Evolutionary conservation across 352 stramenopile species (phyloP).

Genomic region (Pythium pyrilobum): DNA sequence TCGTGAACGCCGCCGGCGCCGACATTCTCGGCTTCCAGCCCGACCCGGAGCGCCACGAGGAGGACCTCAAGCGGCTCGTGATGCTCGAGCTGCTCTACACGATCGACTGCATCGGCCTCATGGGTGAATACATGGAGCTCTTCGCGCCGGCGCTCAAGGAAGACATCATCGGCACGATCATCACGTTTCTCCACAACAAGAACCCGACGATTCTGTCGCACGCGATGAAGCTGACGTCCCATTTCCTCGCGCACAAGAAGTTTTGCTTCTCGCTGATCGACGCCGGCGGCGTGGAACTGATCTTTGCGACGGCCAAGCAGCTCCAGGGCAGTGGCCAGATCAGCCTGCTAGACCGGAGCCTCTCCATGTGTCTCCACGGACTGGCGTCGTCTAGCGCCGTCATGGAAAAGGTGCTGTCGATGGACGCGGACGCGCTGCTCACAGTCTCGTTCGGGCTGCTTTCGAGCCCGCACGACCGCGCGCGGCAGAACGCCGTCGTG

Average conservation of each 20-base stretch:
- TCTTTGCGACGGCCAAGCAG: slow-evolving; percentile 56
- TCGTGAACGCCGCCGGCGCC: background rate
- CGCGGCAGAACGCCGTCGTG: slow-evolving; percentile 75
- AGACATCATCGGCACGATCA: slow-evolving; percentile 74
- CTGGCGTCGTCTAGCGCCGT: slow-evolving; percentile 75
- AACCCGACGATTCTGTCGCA: slow-evolving; percentile 75
- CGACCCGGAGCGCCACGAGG: slow-evolving; percentile 57
- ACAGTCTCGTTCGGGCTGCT: slow-evolving; percentile 55
- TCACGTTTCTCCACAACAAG: slow-evolving; percentile 83
- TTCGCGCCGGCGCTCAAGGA: slow-evolving; percentile 79
- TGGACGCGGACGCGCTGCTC: slow-evolving; percentile 54
- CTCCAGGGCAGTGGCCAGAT: slow-evolving; percentile 54
- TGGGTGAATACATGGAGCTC: slow-evolving; percentile 83
- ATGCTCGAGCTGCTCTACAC: slow-evolving; percentile 82
- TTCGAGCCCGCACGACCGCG: slow-evolving; percentile 73
- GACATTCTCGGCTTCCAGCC: slow-evolving; percentile 16
- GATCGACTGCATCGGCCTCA: slow-evolving; percentile 75
- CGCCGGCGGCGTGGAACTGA: slow-evolving; percentile 58
- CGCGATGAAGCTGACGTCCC: slow-evolving; percentile 78
- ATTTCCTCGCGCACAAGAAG: slow-evolving; percentile 85
- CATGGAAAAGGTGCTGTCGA: slow-evolving; percentile 64
- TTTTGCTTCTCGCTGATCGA: slow-evolving; percentile 79
- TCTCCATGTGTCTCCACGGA: slow-evolving; percentile 84
- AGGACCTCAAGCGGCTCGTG: slow-evolving; percentile 72
- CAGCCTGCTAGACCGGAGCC: slow-evolving; percentile 59